Evolutionary conservation across 2,329 filamentous ascomycete genomes (phyloP), one percentile per base, ranked within the genome.

Genomic region (Thelonectria blattea): DNA sequence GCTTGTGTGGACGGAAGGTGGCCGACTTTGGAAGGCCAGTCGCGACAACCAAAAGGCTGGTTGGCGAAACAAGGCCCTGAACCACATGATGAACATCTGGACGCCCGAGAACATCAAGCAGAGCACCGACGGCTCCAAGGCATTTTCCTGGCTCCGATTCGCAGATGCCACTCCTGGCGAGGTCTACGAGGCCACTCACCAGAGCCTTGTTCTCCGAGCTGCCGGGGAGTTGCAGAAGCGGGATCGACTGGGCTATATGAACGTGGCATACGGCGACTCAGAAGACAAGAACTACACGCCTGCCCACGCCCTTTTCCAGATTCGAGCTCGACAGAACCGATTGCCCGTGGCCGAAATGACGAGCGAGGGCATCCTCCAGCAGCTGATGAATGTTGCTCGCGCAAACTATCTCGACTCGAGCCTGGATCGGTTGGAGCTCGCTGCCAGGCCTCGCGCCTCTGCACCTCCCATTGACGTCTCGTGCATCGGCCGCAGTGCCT

Each of bases 101-200:
- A 87, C 88, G 1, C 89, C 92, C 0, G 88, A 94, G 51, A 87
- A 97, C 68, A 85, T 97, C 45, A 83, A 83, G 12, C 79, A 86
- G 49, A 92, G 87, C 65, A 76, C 83, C 11, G 80, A 83, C 20
- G 83, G 84, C 1, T 81, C 84, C 51, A 85, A 87, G 14, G 84
- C 88, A 2, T 98, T 98, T 75, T 94, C 93, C 0, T 99, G 93
- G 88, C 82, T 98, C 60, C 88, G 93, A 5, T 97, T 99, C 70
- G 86, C 91, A 3, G 92, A 97, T 68, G 81, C 84, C 0, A 95
- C 92, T 14, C 80, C 88, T 2, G 82, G 83, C 10, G 93, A 98
- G 64, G 88, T 87, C 1, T 91, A 89, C 59, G 81, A 83, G 56
- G 84, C 88, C 32, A 90, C 90, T 4, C 90, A 88, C 67, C 81